phyloP scores from a whole-genome alignment of 345 rosid species.

The Lepidium sativum region DNA sequence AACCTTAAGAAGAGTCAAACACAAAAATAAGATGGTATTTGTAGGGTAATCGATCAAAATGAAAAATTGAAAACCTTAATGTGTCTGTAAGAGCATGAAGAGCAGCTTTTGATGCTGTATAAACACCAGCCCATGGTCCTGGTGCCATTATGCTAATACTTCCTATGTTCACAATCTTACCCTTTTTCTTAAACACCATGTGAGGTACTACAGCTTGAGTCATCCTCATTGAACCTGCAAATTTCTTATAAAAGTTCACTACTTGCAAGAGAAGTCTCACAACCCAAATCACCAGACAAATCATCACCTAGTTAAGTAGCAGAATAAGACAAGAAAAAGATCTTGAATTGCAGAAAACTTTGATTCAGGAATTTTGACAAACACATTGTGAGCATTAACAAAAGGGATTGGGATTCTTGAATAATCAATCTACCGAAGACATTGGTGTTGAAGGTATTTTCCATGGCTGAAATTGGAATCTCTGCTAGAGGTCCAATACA shows the following conservation, averaged over 20 bases:
- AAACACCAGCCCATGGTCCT: slow-evolving; percentile 77
- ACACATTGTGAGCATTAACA: slow-evolving; percentile 2
- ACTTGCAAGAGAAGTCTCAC: background rate
- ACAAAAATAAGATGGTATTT: background rate
- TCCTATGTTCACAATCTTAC: slow-evolving; percentile 74
- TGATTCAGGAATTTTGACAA: slow-evolving; percentile 14
- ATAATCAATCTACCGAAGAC: slow-evolving; percentile 45
- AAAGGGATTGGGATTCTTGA: background rate
- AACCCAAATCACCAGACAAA: background rate
- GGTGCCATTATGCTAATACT: slow-evolving; percentile 52
- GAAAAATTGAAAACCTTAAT: slow-evolving; percentile 38
- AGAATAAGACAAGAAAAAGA: background rate
- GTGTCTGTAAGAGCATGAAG: slow-evolving; percentile 78
- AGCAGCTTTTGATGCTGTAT: slow-evolving; percentile 81
- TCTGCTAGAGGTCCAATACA: slow-evolving; percentile 88
- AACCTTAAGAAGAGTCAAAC: slow-evolving; percentile 33
- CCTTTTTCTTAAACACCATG: slow-evolving; percentile 66
- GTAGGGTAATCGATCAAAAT: background rate
- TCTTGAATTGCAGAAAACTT: background rate
- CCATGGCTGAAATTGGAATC: slow-evolving; percentile 53
- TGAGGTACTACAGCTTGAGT: slow-evolving; percentile 81
- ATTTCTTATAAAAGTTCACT: background rate
- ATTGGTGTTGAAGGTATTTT: slow-evolving; percentile 63
- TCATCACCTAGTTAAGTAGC: background rate
- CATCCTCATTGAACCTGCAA: slow-evolving; percentile 70